Base-by-base conservation (phyloP, 2,329 filamentous ascomycete species). In the Cladophialophora psammophila region DNA sequence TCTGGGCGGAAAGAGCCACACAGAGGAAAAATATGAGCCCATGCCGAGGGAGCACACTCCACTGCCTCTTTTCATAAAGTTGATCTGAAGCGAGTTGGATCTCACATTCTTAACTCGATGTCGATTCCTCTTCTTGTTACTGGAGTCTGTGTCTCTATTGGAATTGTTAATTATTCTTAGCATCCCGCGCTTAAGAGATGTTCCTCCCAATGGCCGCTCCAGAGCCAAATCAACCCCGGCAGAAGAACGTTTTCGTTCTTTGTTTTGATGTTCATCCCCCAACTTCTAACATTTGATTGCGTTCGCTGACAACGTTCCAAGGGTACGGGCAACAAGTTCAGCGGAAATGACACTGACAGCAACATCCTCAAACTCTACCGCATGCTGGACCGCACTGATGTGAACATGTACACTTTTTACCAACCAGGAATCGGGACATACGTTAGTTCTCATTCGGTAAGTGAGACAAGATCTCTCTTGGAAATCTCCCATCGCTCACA, bases 401-500 rank as follows among this genome's bases (percentile, higher is more conserved):
- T 63, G n/a, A 56, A 63, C 36, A 68, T 72, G 64, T 72, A 73
- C 59, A 72, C 72, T 12, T 74, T 62, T 38, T 74, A 74, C 55
- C 71, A 73, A 38, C 64, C 67, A 35, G 66, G 68, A 5, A 63
- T 71, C 56, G 90, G 90, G 13, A 92, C 90, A 0, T 93, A 92
- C 72, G 85, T 91, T 35, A 83, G 88, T 1, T 87, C 87, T 0
- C 66, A 69, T 35, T 70, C 85, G 85, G 1, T 85, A 87, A 18
- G 18, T 57, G 18, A 15, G 2, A n/a, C 13, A 35, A 7, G 34
- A 20, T n/a, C 38, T 31, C 20, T 18, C 9, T n/a, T 50, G 36
- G 20, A 9, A 26, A 3, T 3, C 7, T 10, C 10, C 9, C n/a
- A 40, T 26, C 8, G 36, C 59, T 61, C 12, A 61, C 48, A 8